Evolutionary conservation across 805 yeast genomes (phyloP), one percentile per base, ranked within the genome.

Genomic region (Priceomyces haplophilus): DNA sequence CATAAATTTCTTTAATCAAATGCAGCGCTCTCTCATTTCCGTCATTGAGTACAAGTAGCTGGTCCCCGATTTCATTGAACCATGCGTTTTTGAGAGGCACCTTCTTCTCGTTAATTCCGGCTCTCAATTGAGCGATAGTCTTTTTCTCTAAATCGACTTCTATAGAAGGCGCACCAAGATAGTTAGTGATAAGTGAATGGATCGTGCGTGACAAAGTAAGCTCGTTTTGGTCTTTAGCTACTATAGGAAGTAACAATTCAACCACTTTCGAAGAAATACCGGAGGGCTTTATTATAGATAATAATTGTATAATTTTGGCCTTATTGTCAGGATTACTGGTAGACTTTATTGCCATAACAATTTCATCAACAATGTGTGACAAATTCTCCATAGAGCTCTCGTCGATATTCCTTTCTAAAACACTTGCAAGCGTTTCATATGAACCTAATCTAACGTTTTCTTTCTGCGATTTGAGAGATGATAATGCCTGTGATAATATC

Each of bases 141-240:
- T 62, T 50, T 15, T 42, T 40, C 23, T 46, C 49, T n/a, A 45
- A 47, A 4, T 41, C 43, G 1, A 55, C 42, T 18, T 54, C 46
- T 1, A 51, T 45, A 17, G 66, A 46, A 2, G 65, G 38, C 3
- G 37, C 19, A 8, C 58, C 52, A 8, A 72, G 53, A 19, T 74
- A 66, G 48, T 78, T 81, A 1, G 49, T 47, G 31, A 80, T 69
- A 41, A 80, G 73, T 0, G 84, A 75, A 7, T 62, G 58, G 5
- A 83, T 65, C 44, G 80, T 65, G 3, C 69, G 64, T 2, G 65
- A 45, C 31, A 89, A 67, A 0, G 86, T 78, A 1, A 49, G 13
- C 55, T 91, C 98, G 52, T 88, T 87, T 36, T 80, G 78, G 53
- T 91, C 98, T 51, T 86, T 89, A 0, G 76, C 41, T 3, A 84